These are phyloP conservation scores for Paecilomyces formosus DNA, from an alignment of 2,329 filamentous ascomycete species.

Conservation along the genomic window DNA sequence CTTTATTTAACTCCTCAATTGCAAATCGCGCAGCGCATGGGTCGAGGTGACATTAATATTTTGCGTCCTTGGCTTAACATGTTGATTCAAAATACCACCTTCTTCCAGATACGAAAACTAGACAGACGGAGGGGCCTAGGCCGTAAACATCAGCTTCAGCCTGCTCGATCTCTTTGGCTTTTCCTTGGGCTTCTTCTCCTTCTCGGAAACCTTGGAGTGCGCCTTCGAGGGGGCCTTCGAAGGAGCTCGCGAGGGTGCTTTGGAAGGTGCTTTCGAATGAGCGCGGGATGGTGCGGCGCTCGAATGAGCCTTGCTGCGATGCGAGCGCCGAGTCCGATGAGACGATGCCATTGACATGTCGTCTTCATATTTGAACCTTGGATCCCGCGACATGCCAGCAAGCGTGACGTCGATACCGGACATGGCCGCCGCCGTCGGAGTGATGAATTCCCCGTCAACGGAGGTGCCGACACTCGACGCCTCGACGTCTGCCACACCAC, in stretches of 20 bases:
- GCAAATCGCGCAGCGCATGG: neutral
- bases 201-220: conserved; percentile 15
- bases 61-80: neutral
- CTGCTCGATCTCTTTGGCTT: conserved; percentile 33
- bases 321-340: conserved; percentile 27
- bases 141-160: conserved; percentile 13
- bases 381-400: conserved; percentile 21
- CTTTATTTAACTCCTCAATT: neutral
- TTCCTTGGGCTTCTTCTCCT: conserved; percentile 20
- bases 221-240: conserved; percentile 10
- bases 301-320: neutral
- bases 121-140: neutral
- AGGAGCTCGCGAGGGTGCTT: conserved; percentile 9
- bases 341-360: conserved; percentile 24
- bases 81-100: conserved; percentile 19
- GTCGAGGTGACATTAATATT: neutral
- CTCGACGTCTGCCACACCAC: conserved; percentile 54
- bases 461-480: conserved; percentile 50
- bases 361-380: conserved; percentile 27
- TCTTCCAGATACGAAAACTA: neutral
- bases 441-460: conserved; percentile 60
- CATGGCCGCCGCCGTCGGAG: conserved; percentile 47
- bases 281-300: conserved; percentile 7
- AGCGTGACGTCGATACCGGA: conserved; percentile 35
- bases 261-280: conserved; percentile 10